Conservation (phyloP, 345 rosid genomes). For the Excoecaria agallocha region DNA sequence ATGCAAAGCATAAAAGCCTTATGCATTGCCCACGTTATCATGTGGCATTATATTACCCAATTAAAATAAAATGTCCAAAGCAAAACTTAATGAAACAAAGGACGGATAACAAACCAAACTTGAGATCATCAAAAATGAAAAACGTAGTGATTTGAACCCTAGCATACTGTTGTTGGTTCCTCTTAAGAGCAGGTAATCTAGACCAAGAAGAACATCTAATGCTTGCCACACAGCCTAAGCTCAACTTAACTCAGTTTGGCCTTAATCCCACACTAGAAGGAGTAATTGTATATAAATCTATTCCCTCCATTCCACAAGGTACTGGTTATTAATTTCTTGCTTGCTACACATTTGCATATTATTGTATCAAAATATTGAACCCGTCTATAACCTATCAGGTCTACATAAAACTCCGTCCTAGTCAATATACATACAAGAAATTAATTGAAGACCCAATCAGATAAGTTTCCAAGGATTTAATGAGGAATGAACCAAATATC, state of each 20-base stretch:
- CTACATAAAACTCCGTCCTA: background rate
- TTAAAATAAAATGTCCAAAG: background rate
- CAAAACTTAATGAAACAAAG: background rate
- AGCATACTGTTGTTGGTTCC: background rate
- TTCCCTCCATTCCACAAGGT: background rate
- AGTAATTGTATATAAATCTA: background rate
- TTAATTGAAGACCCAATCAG: background rate
- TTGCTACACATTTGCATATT: too few relatives aligned
- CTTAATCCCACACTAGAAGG: background rate
- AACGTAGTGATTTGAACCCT: too few relatives aligned
- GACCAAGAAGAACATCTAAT: background rate
- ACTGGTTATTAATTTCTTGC: too few relatives aligned
- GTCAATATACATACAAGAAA: background rate
- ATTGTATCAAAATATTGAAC: too few relatives aligned
- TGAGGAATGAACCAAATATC: background rate
- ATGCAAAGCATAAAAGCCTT: background rate
- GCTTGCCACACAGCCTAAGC: background rate
- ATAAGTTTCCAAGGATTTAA: background rate
- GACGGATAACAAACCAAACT: background rate
- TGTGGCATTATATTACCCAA: background rate
- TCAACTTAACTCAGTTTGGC: background rate
- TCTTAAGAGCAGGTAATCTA: constrained; percentile 1
- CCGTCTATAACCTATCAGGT: background rate
- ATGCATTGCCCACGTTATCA: background rate
- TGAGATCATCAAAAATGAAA: background rate